These are phyloP conservation scores for Coemansia reversa DNA, from an alignment of 192 early-diverging fungal genomes.

Conservation along the genomic window DNA sequence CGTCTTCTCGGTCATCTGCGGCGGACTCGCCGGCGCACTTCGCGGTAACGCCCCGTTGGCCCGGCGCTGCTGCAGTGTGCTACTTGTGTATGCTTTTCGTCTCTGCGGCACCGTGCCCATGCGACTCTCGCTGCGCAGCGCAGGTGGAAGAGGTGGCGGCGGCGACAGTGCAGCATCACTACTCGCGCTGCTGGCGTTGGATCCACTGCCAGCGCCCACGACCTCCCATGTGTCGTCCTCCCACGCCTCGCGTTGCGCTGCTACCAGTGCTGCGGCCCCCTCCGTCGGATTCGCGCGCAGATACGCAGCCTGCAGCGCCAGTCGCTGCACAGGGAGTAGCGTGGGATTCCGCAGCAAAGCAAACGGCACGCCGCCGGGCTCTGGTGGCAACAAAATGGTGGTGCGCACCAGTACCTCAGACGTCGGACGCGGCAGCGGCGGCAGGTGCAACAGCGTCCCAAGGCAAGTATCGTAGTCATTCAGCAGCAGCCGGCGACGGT, in stretches of 20 bases:
- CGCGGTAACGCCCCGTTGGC: slow-evolving; percentile 20
- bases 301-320: slow-evolving; percentile 66
- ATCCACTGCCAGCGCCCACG: slow-evolving; percentile 3
- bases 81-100: slow-evolving; percentile 35
- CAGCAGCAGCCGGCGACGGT: slow-evolving; percentile 59
- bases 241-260: slow-evolving; percentile 59
- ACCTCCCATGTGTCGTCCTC: slow-evolving; percentile 43
- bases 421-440: slow-evolving; percentile 52
- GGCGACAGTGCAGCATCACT: neutral
- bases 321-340: slow-evolving; percentile 34
- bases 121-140: too few species aligned
- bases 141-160: too few species aligned
- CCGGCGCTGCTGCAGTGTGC: slow-evolving; percentile 33
- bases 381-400: neutral
- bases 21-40: slow-evolving; percentile 25
- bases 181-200: too few species aligned
- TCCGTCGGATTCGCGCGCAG: slow-evolving; percentile 59
- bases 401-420: slow-evolving; percentile 35
- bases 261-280: slow-evolving; percentile 56
- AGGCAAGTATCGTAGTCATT: slow-evolving; percentile 68
- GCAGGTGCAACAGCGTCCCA: slow-evolving; percentile 62
- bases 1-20: neutral
- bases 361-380: slow-evolving; percentile 3
- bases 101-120: slow-evolving; percentile 4
- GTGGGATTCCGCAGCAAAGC: slow-evolving; percentile 10